Conservation (phyloP, 73 alveolate species). For the Tetrahymena borealis region DNA sequence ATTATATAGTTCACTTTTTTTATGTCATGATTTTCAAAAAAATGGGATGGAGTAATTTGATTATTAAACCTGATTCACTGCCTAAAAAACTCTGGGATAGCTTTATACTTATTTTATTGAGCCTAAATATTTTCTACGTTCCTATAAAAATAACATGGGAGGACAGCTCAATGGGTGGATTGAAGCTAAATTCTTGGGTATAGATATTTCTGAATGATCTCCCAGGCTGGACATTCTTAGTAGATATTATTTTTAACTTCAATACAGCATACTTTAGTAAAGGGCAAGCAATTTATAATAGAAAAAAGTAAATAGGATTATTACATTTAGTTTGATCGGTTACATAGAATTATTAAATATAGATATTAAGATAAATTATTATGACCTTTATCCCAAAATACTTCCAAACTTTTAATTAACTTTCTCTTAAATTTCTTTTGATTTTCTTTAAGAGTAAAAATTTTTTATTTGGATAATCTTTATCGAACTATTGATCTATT, state of each 20-base stretch:
- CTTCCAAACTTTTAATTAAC: not conserved
- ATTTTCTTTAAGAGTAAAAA: not conserved
- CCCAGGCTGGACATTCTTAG: conserved; percentile 44
- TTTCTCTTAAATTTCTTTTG: not conserved
- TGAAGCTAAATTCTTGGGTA: not conserved
- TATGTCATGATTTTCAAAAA: not conserved
- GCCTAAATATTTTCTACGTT: conserved; percentile 18
- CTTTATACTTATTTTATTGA: not conserved
- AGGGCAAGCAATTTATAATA: conserved; percentile 46
- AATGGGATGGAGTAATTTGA: not conserved
- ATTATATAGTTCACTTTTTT: not conserved
- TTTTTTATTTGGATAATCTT: too few relatives aligned
- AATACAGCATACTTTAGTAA: conserved; percentile 61
- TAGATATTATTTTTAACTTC: conserved; percentile 57
- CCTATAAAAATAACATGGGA: conserved; percentile 36
- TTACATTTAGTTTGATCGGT: too few relatives aligned
- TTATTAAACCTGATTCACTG: conserved; percentile 23
- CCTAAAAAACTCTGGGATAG: conserved; percentile 34
- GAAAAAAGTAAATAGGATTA: conserved; percentile 14
- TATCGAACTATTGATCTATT: too few relatives aligned
- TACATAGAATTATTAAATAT: too few relatives aligned
- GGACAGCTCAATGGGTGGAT: not conserved
- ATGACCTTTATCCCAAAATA: too few relatives aligned
- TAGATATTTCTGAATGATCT: conserved; percentile 6
- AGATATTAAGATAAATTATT: too few relatives aligned